A percentile compares a stretch with the other conserved stretches of the same genome.
Evolutionary conservation across 306 rosid species (phyloP).

Genomic region (Medicago lupulina): DNA sequence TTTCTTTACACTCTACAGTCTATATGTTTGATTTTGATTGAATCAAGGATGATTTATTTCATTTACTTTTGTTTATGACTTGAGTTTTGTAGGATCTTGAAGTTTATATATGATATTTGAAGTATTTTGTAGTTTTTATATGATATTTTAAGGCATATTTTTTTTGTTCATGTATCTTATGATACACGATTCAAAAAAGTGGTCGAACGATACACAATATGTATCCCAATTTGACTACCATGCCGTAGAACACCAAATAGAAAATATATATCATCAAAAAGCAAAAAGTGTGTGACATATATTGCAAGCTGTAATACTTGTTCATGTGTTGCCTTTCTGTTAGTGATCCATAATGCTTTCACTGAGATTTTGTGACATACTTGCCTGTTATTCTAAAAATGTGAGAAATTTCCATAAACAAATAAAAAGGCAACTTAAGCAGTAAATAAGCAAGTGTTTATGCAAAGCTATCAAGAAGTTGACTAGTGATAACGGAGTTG

Average conservation of each 20-base stretch:
- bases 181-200: too few relatives aligned
- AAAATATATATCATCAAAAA: not conserved
- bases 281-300: not conserved
- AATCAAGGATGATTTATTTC: too few relatives aligned
- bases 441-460: slow-evolving; percentile 8
- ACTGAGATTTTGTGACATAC: not conserved
- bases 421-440: slow-evolving; percentile 29
- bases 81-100: too few relatives aligned
- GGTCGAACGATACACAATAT: too few relatives aligned
- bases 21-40: too few relatives aligned
- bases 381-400: not conserved
- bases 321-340: slow-evolving; percentile 9
- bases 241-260: not conserved
- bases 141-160: too few relatives aligned
- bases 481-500: slow-evolving; percentile 8
- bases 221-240: not conserved
- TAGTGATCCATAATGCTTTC: slow-evolving; percentile 22
- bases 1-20: too few relatives aligned
- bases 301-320: slow-evolving; percentile 14
- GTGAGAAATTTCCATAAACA: slow-evolving; percentile 30
- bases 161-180: too few relatives aligned
- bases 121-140: too few relatives aligned
- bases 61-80: too few relatives aligned
- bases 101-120: too few relatives aligned
- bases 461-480: slow-evolving; percentile 33